These are phyloP conservation scores for Bolboschoenoplectus hybrid DNA, from an alignment of 202 grass and related monocot species.

Conservation along the genomic window DNA sequence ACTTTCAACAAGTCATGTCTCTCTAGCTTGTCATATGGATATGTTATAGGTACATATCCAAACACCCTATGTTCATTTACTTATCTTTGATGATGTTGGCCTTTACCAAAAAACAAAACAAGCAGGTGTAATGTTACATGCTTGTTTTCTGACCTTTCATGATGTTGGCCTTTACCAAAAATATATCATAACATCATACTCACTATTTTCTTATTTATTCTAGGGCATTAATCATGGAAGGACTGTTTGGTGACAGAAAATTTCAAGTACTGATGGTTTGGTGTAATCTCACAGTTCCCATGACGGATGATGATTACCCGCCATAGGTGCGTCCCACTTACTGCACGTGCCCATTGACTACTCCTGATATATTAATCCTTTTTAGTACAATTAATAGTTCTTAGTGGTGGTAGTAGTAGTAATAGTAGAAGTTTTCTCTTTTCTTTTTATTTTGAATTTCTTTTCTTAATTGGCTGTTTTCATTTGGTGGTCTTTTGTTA, in stretches of 20 bases:
- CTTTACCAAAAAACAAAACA: too few species aligned
- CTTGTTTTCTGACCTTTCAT: constrained; percentile 7
- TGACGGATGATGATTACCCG: neutral
- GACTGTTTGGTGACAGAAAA: constrained; percentile 10
- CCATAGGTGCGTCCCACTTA: constrained; percentile 16
- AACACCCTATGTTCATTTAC: constrained; percentile 6
- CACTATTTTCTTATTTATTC: constrained; percentile 24
- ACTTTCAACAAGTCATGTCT: neutral
- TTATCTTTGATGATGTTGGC: too few species aligned
- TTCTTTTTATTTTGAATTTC: neutral
- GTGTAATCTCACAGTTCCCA: neutral
- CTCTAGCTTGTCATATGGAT: neutral
- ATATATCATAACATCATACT: constrained; percentile 33
- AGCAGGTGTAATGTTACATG: neutral
- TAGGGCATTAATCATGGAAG: constrained; percentile 37
- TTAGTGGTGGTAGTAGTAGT: neutral
- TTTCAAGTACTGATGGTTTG: neutral
- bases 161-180: constrained; percentile 33
- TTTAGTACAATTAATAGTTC: neutral
- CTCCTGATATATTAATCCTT: constrained; percentile 29
- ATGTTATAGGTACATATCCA: neutral
- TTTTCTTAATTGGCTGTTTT: neutral
- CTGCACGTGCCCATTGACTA: constrained; percentile 43
- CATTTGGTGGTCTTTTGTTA: constrained; percentile 34
- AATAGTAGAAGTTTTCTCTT: neutral